Evolutionary conservation across 306 rosid species (phyloP), one percentile per base, ranked within the genome.

Genomic region (Abrus pulchellus): DNA sequence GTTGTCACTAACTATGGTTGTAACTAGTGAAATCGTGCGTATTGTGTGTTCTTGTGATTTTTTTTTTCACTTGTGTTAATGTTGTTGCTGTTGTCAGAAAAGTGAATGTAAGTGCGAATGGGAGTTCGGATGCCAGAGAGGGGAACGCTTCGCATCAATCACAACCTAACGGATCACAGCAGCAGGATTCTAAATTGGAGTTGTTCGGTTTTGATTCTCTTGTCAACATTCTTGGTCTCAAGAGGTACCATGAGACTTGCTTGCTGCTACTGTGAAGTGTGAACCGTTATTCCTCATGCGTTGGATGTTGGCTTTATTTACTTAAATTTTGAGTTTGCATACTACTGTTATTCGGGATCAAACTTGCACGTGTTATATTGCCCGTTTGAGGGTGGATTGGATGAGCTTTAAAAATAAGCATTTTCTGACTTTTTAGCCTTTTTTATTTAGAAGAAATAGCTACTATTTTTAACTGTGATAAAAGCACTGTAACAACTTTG

Each of bases 141-240:
- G 92, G 89, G 66, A 44, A 66, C 68, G 63, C 83, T 88, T 44
- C 88, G 50, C 74, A 28, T 84, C 83, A 73, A 72, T 73, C 66
- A 50, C 90, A 86, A 65, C 86, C 87, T 64, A 87, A 88, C 55
- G 93, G 98, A 67, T 80, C 94, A 33, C 97, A 84, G 68, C 97
- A 87, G 66, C 90, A 83, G 79, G 99, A 96, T 40, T 96, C 99
- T 32, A 96, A 89, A 76, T 82, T 96, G 81, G 99, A 96, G 78
- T 79, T 96, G 78, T 96, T 96, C 45, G 99, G 99, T 81, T 96
- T 96, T 84, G 99, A 95, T 90, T 96, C 99, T 76, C 99, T 96
- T 62, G 99, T 96, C 80, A 96, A 93, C 81, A 96, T 96, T 90
- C 98, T 96, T 44, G 99, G 99, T 83, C 98, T 96, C 63, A 96